A percentile compares a stretch with the other conserved stretches of the same genome.
These are phyloP conservation scores for Myriosclerotinia curreyana DNA, from an alignment of 2,329 filamentous ascomycete genomes.

Conservation along the genomic window DNA sequence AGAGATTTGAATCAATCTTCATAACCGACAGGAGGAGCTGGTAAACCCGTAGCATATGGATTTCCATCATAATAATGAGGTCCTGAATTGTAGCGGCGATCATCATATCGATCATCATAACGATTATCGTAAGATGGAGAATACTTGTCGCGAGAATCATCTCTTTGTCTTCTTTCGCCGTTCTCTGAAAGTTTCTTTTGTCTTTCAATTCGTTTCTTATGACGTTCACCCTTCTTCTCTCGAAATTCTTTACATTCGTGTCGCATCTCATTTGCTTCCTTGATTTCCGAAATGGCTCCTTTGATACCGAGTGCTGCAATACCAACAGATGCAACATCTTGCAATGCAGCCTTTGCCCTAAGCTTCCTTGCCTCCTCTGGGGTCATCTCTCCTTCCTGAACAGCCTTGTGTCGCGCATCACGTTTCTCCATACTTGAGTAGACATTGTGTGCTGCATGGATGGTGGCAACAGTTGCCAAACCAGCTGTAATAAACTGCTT, in stretches of 20 bases:
- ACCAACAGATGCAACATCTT: conserved; percentile 63
- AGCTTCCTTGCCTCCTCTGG: conserved; percentile 60
- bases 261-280: conserved; percentile 62
- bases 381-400: conserved; percentile 62
- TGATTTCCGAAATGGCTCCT: conserved; percentile 61
- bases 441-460: conserved; percentile 64
- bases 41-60: conserved; percentile 43
- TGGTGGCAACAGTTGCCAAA: conserved; percentile 64
- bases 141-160: conserved; percentile 18
- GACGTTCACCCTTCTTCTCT: conserved; percentile 45
- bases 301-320: conserved; percentile 67
- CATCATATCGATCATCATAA: conserved; percentile 24
- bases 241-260: conserved; percentile 55
- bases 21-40: conserved; percentile 39
- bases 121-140: conserved; percentile 22
- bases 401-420: conserved; percentile 55
- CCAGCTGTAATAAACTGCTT: conserved; percentile 65
- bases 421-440: conserved; percentile 63
- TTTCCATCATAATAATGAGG: conserved; percentile 46
- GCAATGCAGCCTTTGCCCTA: conserved; percentile 60
- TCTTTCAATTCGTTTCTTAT: conserved; percentile 47
- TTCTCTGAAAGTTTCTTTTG: conserved; percentile 37
- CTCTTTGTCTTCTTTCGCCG: conserved; percentile 24
- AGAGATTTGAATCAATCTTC: conserved; percentile 23
- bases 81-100: conserved; percentile 40